These are phyloP conservation scores for Xylariales sp. DNA, from an alignment of 2,329 filamentous ascomycete species.

Conservation along the genomic window DNA sequence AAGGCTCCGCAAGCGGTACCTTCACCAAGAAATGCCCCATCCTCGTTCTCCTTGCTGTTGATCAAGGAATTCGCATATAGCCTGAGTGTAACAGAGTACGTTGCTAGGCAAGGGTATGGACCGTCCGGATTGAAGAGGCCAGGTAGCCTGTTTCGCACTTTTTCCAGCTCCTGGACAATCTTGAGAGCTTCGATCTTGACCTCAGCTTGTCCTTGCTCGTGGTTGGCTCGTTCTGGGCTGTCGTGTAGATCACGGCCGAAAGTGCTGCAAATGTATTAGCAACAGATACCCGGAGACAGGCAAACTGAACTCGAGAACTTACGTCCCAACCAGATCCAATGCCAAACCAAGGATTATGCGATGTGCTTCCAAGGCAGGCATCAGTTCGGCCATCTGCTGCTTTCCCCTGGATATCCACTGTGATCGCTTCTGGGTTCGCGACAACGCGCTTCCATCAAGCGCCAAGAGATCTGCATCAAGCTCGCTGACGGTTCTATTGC, in stretches of 20 bases:
- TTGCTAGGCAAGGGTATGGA: conserved; percentile 65
- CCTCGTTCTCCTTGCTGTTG: conserved; percentile 3
- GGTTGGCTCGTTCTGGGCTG: conserved; percentile 5
- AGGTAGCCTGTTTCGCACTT: conserved; percentile 25
- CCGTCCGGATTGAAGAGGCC: conserved; percentile 56
- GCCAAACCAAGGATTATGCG: conserved; percentile 33
- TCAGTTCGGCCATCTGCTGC: conserved; percentile 25
- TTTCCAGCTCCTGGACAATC: conserved; percentile 28
- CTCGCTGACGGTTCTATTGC: conserved; percentile 29
- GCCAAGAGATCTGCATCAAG: conserved; percentile 28
- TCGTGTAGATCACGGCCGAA: conserved; percentile 9
- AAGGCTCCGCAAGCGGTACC: conserved; percentile 23
- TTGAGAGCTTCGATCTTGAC: conserved; percentile 25
- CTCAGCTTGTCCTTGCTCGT: conserved; percentile 12
- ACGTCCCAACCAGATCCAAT: conserved; percentile 35
- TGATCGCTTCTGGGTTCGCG: conserved; percentile 29
- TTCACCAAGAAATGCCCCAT: conserved; percentile 21
- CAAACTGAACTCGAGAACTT: conserved; percentile 19
- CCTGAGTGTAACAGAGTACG: conserved; percentile 65
- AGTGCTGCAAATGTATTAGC: conserved; percentile 8
- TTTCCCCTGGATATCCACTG: conserved; percentile 30
- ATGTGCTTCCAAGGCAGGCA: conserved; percentile 31
- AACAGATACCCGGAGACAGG: not conserved
- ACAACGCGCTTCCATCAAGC: conserved; percentile 23
- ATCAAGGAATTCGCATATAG: conserved; percentile 46